Conservation (phyloP, 345 rosid genomes). For the Acer negundo region DNA sequence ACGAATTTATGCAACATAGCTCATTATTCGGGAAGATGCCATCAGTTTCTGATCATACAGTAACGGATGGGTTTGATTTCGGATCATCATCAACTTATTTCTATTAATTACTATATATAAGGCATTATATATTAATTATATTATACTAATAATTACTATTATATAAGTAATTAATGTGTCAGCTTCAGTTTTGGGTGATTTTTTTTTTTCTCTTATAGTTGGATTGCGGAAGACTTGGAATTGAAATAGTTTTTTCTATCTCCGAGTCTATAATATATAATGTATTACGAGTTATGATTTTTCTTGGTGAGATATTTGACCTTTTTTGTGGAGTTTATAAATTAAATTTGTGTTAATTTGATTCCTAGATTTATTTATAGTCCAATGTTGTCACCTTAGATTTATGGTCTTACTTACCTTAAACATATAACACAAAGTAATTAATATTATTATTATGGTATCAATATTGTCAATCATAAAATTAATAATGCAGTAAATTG, state of each 20-base stretch:
- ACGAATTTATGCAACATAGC: conserved; percentile 32
- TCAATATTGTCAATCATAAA: no score
- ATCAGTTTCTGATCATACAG: conserved; percentile 30
- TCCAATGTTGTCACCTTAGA: not conserved
- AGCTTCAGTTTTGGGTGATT: not conserved
- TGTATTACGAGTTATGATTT: not conserved
- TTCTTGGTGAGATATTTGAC: not conserved
- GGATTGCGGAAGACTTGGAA: conserved; percentile 14
- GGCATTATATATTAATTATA: not conserved
- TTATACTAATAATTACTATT: not conserved
- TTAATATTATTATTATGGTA: no score
- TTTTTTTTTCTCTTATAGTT: not conserved
- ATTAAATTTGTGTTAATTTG: not conserved
- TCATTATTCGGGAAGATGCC: conserved; percentile 34
- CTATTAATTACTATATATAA: conserved; percentile 19
- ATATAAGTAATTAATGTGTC: conserved; percentile 2
- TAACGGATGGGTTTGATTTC: conserved; percentile 43
- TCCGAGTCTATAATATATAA: not conserved
- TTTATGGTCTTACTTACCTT: not conserved
- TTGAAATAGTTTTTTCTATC: not conserved
- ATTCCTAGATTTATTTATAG: not conserved
- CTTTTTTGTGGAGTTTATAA: not conserved
- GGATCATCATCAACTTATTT: conserved; percentile 39
- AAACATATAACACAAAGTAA: no score
- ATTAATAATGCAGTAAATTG: no score